phyloP scores from a whole-genome alignment of 2,329 filamentous ascomycete genomes.

The Trichoderma oligosporum region DNA sequence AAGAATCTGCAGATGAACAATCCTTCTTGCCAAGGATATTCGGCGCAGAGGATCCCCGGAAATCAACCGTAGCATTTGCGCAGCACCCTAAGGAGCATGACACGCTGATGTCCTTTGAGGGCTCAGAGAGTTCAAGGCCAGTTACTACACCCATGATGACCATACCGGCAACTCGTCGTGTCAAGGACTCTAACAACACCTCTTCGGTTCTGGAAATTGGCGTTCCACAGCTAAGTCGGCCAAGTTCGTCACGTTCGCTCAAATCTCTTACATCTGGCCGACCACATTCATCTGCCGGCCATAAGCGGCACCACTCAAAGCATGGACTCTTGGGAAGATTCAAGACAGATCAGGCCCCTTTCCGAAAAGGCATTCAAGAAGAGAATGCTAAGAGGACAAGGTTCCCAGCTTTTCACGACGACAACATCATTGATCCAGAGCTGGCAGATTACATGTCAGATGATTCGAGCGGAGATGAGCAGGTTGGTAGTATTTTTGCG shows the following conservation, averaged over 20 bases:
- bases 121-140: conserved; percentile 48
- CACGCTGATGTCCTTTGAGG: conserved; percentile 39
- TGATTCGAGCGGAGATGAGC: conserved; percentile 84
- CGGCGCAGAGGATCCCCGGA: conserved; percentile 49
- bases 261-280: conserved; percentile 67
- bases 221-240: conserved; percentile 75
- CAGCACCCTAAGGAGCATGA: conserved; percentile 40
- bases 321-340: conserved; percentile 77
- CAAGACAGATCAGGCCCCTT: conserved; percentile 79
- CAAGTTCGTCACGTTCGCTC: conserved; percentile 87
- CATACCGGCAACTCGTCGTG: conserved; percentile 60
- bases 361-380: conserved; percentile 68
- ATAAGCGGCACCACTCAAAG: conserved; percentile 83
- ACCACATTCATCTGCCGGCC: conserved; percentile 68
- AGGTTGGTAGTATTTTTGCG: conserved; percentile 81
- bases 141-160: conserved; percentile 69
- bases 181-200: conserved; percentile 75
- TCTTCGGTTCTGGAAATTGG: conserved; percentile 91
- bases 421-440: conserved; percentile 97
- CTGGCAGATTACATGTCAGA: conserved; percentile 94
- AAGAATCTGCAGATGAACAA: conserved; percentile 79
- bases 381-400: conserved; percentile 59
- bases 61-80: conserved; percentile 30
- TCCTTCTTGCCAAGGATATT: conserved; percentile 64
- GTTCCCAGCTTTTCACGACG: conserved; percentile 91